Percentiles rank a stretch among this genome's conserved stretches.
Conservation (phyloP, 768 basidiomycete genomes). For the Macrolepiota albuminosa region DNA sequence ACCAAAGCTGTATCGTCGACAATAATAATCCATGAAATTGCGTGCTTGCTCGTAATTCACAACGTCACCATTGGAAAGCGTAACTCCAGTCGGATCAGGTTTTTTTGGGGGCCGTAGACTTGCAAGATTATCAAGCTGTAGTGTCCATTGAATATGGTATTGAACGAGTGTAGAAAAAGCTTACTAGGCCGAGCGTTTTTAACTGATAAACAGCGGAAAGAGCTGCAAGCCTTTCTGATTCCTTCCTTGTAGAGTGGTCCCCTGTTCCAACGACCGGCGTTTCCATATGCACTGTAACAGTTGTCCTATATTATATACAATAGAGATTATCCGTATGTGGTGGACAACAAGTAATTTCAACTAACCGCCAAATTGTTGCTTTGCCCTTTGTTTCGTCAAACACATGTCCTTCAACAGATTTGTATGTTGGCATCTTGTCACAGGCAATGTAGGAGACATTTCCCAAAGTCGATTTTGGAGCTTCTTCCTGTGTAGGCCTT, state of each 20-base stretch:
- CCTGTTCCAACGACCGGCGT: slow-evolving; percentile 54
- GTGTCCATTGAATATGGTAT: not conserved
- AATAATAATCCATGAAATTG: slow-evolving; percentile 95
- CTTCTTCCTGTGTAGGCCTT: slow-evolving; percentile 25
- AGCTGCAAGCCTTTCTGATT: slow-evolving; percentile 73
- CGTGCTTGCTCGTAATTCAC: slow-evolving; percentile 72
- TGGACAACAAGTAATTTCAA: not conserved
- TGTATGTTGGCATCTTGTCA: slow-evolving; percentile 28
- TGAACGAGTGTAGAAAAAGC: slow-evolving; percentile 21
- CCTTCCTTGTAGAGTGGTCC: slow-evolving; percentile 51
- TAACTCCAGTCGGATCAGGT: slow-evolving; percentile 18
- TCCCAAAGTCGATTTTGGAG: slow-evolving; percentile 36
- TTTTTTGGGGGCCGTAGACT: slow-evolving; percentile 20
- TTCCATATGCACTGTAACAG: slow-evolving; percentile 32
- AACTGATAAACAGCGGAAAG: slow-evolving; percentile 72
- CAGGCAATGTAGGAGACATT: slow-evolving; percentile 29
- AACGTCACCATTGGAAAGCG: slow-evolving; percentile 57
- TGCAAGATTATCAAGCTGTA: slow-evolving; percentile 35
- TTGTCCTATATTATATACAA: slow-evolving; percentile 27
- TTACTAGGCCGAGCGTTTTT: slow-evolving; percentile 55
- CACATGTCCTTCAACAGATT: slow-evolving; percentile 24
- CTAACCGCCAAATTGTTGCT: slow-evolving; percentile 41
- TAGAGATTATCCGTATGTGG: not conserved
- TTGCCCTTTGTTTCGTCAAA: slow-evolving; percentile 17
- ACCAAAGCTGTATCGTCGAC: slow-evolving; percentile 68